phyloP scores from a whole-genome alignment of 192 early-diverging fungal species.

The Chytriomyces hyalinus region DNA sequence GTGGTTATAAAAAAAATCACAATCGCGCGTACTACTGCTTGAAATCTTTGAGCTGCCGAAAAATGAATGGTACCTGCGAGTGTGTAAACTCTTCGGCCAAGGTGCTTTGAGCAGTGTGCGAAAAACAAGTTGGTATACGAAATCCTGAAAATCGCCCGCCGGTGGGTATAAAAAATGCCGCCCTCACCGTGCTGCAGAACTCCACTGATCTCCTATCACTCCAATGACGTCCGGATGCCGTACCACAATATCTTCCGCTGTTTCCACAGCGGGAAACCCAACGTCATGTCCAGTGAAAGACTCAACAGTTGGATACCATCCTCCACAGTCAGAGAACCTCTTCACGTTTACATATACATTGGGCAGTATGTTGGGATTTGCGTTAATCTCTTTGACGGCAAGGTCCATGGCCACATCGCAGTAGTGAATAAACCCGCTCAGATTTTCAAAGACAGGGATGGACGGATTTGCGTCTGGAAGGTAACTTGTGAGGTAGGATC shows the following conservation, averaged over 20 bases:
- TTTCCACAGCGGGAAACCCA: neutral
- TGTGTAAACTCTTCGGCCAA: neutral
- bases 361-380: neutral
- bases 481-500: neutral
- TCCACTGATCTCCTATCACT: neutral
- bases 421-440: neutral
- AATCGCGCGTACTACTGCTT: neutral
- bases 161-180: neutral
- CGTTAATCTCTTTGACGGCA: slow-evolving; percentile 2
- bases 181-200: neutral
- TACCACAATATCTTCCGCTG: neutral
- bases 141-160: neutral
- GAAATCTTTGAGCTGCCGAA: neutral
- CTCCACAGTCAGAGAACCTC: slow-evolving; percentile 4
- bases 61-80: neutral
- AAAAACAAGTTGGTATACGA: neutral
- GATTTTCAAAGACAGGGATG: neutral
- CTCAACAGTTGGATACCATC: neutral
- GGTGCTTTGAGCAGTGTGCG: neutral
- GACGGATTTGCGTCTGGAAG: neutral
- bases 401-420: neutral
- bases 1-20: neutral
- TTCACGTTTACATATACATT: neutral
- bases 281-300: neutral
- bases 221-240: neutral